Percentiles rank a stretch among this genome's conserved stretches.
phyloP scores from a whole-genome alignment of 2,329 filamentous ascomycete genomes.

The Trichophyton simii region DNA sequence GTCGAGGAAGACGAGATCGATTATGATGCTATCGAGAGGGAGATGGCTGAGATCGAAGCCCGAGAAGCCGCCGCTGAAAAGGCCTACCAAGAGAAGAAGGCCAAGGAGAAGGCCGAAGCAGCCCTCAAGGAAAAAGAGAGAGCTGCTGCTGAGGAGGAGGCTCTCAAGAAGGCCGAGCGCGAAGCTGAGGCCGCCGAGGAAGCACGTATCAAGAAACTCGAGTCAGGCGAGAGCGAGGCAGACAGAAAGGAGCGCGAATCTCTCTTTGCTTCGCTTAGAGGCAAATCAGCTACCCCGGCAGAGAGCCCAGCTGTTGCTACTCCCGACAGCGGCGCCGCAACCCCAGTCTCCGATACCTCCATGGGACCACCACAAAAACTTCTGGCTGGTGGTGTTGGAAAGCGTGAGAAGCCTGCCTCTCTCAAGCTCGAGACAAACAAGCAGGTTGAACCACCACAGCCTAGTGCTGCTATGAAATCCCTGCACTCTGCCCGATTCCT shows the following conservation, averaged over 20 bases:
- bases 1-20: constrained; percentile 32
- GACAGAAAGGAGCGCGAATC: constrained; percentile 26
- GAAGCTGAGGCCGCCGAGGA: constrained; percentile 38
- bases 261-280: constrained; percentile 34
- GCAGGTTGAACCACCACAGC: constrained; percentile 77
- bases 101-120: constrained; percentile 53
- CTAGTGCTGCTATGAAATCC: constrained; percentile 84
- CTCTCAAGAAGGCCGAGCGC: constrained; percentile 37
- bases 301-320: constrained; percentile 25
- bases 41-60: constrained; percentile 36
- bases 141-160: constrained; percentile 32
- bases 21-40: constrained; percentile 35
- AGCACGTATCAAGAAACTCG: constrained; percentile 32
- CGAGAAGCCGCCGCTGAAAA: constrained; percentile 35
- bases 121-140: constrained; percentile 37
- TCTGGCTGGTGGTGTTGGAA: constrained; percentile 35
- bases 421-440: constrained; percentile 84
- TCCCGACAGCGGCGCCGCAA: constrained; percentile 35
- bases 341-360: constrained; percentile 32
- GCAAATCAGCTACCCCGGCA: constrained; percentile 23
- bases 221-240: constrained; percentile 24
- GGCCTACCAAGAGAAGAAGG: constrained; percentile 56
- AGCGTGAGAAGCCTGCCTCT: constrained; percentile 66
- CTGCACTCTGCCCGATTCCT: constrained; percentile 86
- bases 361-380: constrained; percentile 43